Conservation (phyloP, 768 basidiomycete species). For the Lentinula sp. region DNA sequence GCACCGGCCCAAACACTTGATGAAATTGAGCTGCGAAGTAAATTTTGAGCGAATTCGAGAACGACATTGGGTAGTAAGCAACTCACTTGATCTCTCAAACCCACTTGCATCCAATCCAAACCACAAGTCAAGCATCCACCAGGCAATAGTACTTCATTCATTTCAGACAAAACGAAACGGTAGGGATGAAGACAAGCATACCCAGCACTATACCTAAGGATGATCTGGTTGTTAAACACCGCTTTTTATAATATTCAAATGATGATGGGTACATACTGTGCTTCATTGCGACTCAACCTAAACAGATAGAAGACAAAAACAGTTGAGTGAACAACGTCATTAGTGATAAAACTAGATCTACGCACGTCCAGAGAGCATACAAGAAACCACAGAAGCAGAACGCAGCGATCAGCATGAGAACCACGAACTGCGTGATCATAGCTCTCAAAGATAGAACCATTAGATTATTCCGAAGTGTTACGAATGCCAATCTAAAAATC, state of each 20-base stretch:
- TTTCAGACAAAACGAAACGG: slow-evolving; percentile 8
- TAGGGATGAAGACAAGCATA: slow-evolving; percentile 13
- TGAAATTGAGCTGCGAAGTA: slow-evolving; percentile 61
- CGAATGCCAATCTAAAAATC: slow-evolving; percentile 76
- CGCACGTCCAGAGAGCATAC: slow-evolving; percentile 91
- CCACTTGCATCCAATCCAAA: slow-evolving; percentile 95
- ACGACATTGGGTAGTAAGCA: not conserved
- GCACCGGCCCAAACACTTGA: slow-evolving; percentile 80
- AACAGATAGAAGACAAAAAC: not conserved
- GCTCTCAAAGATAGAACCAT: slow-evolving; percentile 82
- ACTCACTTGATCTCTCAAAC: slow-evolving; percentile 76
- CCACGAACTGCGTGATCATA: slow-evolving; percentile 86
- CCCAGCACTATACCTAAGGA: slow-evolving; percentile 20
- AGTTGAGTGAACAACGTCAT: not conserved
- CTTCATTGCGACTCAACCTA: slow-evolving; percentile 59
- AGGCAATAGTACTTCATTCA: slow-evolving; percentile 55
- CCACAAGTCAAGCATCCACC: slow-evolving; percentile 94
- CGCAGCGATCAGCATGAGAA: slow-evolving; percentile 78
- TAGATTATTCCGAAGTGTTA: slow-evolving; percentile 75
- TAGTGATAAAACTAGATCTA: slow-evolving; percentile 12
- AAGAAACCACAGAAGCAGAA: slow-evolving; percentile 92
- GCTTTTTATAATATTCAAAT: not conserved
- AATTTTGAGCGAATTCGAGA: slow-evolving; percentile 4
- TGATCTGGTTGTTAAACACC: not conserved
- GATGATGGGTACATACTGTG: slow-evolving; percentile 33